Evolutionary conservation across 495 filamentous ascomycete genomes (phyloP).

Genomic region (Annulohypoxylon maeteangense): DNA sequence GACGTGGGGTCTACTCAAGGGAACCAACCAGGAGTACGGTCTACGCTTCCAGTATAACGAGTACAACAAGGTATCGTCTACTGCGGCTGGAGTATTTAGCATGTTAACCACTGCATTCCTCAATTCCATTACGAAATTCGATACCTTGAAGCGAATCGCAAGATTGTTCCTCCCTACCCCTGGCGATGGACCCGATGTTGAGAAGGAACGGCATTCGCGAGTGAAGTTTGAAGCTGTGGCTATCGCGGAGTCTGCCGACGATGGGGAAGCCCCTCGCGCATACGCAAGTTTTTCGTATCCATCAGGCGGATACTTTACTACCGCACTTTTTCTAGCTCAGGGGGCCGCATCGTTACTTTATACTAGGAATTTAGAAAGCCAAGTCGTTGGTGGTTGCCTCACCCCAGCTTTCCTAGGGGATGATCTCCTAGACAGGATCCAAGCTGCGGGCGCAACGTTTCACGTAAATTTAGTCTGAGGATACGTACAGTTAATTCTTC

Average conservation of each 20-base stretch:
- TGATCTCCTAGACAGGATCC: conserved; percentile 26
- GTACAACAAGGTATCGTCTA: conserved; percentile 29
- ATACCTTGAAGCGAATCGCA: background rate
- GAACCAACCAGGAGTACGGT: conserved; percentile 21
- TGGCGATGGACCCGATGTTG: conserved; percentile 34
- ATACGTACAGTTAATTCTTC: background rate
- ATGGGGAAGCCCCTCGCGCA: background rate
- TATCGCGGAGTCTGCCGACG: conserved; percentile 18
- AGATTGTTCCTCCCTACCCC: conserved; percentile 16
- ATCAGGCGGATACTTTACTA: conserved; percentile 19
- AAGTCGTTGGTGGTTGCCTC: conserved; percentile 28
- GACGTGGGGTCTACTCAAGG: conserved; percentile 34
- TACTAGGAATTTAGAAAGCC: conserved; percentile 13
- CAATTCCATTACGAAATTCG: background rate
- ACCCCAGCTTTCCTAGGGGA: conserved; percentile 31
- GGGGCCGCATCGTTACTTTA: conserved; percentile 35
- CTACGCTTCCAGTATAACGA: conserved; percentile 34
- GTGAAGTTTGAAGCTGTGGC: conserved; percentile 34
- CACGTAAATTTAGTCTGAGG: conserved; percentile 16
- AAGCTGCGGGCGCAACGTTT: conserved; percentile 22
- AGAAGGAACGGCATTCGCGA: conserved; percentile 20
- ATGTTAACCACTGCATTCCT: conserved; percentile 5
- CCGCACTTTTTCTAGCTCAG: conserved; percentile 26
- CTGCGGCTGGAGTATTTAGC: conserved; percentile 4
- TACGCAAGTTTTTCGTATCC: conserved; percentile 39